These are phyloP conservation scores for Silene coronaria DNA, from an alignment of 179 eudicot genomes.

Conservation along the genomic window DNA sequence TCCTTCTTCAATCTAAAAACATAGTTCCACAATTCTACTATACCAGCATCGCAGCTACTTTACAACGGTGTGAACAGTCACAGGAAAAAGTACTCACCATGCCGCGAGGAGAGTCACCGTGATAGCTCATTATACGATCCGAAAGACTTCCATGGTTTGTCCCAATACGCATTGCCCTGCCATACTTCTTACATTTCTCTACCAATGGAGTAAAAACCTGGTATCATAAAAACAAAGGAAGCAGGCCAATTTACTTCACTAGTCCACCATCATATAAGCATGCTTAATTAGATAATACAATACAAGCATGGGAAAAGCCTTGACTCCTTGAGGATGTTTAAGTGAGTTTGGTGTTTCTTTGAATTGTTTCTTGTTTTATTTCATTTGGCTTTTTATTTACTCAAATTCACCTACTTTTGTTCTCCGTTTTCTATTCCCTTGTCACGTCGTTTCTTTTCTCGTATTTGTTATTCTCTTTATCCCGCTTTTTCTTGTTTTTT, in stretches of 20 bases:
- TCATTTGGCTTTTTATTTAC: neutral
- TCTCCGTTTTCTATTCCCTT: neutral
- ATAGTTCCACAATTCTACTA: neutral
- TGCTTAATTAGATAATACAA: neutral
- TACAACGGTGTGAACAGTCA: neutral
- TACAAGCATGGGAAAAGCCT: neutral
- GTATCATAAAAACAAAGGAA: neutral
- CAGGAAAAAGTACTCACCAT: slow-evolving; percentile 48
- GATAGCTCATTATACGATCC: slow-evolving; percentile 98
- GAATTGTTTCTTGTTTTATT: neutral
- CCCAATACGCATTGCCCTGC: slow-evolving; percentile 97
- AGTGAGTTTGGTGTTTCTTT: neutral
- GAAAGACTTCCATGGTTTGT: slow-evolving; percentile 99
- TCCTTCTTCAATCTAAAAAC: neutral
- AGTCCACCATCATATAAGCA: neutral
- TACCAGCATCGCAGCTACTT: neutral
- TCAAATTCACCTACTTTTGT: neutral
- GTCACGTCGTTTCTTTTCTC: neutral
- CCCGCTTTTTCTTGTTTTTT: neutral
- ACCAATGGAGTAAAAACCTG: slow-evolving; percentile 94
- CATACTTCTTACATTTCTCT: slow-evolving; percentile 94
- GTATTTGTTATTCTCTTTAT: neutral
- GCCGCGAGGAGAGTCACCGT: slow-evolving; percentile 98
- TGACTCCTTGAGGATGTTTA: neutral
- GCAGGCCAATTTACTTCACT: neutral